Evolutionary conservation across 257 asterid species (phyloP).

Genomic region (Petunia axillaris): DNA sequence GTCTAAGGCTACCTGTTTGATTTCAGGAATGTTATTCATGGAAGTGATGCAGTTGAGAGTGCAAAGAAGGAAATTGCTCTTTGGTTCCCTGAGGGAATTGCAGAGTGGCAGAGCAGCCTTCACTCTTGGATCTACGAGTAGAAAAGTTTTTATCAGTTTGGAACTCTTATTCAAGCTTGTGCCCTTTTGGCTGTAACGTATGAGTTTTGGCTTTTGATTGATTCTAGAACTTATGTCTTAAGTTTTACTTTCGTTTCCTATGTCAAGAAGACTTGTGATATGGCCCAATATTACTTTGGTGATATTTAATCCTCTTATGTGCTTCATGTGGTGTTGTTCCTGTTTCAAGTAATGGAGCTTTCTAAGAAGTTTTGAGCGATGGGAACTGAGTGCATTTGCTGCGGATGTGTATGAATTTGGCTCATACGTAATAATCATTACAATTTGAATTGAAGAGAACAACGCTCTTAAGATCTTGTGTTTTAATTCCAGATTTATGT

Average conservation of each 20-base stretch:
- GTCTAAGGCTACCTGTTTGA: neutral
- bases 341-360: neutral
- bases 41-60: constrained; percentile 93
- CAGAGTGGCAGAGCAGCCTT: constrained; percentile 85
- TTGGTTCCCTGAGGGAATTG: constrained; percentile 96
- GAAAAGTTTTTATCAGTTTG: constrained; percentile 20
- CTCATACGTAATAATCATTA: neutral
- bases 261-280: neutral
- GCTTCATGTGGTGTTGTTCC: no score
- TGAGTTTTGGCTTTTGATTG: neutral
- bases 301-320: neutral
- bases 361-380: no score
- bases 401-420: neutral
- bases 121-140: constrained; percentile 90
- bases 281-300: no score
- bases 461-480: no score
- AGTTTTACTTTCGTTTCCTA: neutral
- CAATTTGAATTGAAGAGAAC: neutral
- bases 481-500: no score
- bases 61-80: constrained; percentile 87
- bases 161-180: neutral
- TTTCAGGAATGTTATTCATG: constrained; percentile 89
- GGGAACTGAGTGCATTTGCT: no score
- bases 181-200: constrained; percentile 3
- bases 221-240: neutral